Percentiles rank a stretch among this genome's conserved stretches.
phyloP scores from a whole-genome alignment of 768 basidiomycete species.

The Hydnomerulius pinastri region DNA sequence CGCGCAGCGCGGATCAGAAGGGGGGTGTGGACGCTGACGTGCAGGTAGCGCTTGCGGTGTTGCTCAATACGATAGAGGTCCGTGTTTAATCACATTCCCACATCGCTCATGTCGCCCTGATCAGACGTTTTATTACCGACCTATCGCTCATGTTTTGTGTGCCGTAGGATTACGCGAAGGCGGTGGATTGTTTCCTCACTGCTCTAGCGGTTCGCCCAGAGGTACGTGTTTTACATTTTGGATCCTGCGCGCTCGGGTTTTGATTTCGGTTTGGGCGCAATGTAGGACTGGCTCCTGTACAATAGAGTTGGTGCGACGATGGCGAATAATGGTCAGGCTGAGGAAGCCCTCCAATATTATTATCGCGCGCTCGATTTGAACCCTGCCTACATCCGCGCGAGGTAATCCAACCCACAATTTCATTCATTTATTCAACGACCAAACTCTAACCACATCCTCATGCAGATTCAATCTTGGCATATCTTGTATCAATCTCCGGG shows the following conservation, averaged over 20 bases:
- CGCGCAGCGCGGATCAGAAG: constrained; percentile 49
- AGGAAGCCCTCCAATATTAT: constrained; percentile 87
- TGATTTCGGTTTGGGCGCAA: background rate
- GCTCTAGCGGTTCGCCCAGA: constrained; percentile 88
- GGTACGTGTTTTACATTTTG: constrained; percentile 43
- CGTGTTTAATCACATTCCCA: constrained; percentile 13
- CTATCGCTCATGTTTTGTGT: constrained; percentile 5
- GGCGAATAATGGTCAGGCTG: constrained; percentile 82
- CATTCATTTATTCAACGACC: background rate
- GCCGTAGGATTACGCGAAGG: constrained; percentile 82
- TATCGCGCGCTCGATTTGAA: constrained; percentile 83
- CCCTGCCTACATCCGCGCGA: constrained; percentile 87
- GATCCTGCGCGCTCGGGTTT: background rate
- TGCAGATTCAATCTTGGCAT: constrained; percentile 93
- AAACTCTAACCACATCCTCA: background rate
- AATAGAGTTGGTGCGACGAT: constrained; percentile 94
- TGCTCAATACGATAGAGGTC: constrained; percentile 92
- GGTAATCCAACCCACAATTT: constrained; percentile 42
- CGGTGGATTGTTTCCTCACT: constrained; percentile 90
- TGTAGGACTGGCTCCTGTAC: constrained; percentile 87
- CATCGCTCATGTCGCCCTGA: background rate
- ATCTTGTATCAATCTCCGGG: constrained; percentile 84
- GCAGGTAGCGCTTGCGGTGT: constrained; percentile 90
- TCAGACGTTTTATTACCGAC: background rate
- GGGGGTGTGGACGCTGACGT: constrained; percentile 87